Evolutionary conservation across 2,329 filamentous ascomycete genomes (phyloP).

Genomic region (Sporothrix curviconia): DNA sequence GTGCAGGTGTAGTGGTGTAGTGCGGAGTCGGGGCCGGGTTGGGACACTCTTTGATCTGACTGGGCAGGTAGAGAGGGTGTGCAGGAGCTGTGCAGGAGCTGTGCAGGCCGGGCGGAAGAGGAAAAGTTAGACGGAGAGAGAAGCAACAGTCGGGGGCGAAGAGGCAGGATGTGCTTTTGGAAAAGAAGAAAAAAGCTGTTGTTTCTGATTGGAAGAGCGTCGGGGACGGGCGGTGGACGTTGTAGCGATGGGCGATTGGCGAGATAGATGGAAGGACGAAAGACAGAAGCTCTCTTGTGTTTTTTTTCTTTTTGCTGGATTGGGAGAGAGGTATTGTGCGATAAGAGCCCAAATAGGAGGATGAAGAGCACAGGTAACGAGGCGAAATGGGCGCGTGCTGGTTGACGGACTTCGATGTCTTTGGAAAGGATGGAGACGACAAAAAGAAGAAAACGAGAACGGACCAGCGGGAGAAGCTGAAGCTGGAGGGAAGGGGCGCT

Average conservation of each 20-base stretch:
- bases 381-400: background rate
- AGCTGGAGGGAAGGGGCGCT: slow-evolving; percentile 1
- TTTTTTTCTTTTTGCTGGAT: too few relatives aligned
- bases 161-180: slow-evolving; percentile 5
- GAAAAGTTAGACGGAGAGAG: background rate
- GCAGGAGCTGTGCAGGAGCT: slow-evolving; percentile 22
- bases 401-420: slow-evolving; percentile 7
- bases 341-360: background rate
- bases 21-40: slow-evolving; percentile 30
- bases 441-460: background rate
- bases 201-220: slow-evolving; percentile 3
- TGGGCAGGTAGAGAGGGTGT: slow-evolving; percentile 10
- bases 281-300: slow-evolving; percentile 8
- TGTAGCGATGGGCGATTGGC: slow-evolving; percentile 6
- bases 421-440: background rate
- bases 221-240: background rate
- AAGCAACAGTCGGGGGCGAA: slow-evolving; percentile 6
- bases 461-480: background rate
- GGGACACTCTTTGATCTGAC: slow-evolving; percentile 12
- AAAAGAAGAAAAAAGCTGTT: too few relatives aligned
- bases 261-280: background rate
- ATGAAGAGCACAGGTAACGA: slow-evolving; percentile 1
- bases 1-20: slow-evolving; percentile 69
- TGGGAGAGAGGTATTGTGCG: background rate
- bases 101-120: slow-evolving; percentile 18